Percentiles rank a stretch among this genome's conserved stretches.
phyloP scores from a whole-genome alignment of 805 yeast genomes.

The Saccharomycopsis sp. region DNA sequence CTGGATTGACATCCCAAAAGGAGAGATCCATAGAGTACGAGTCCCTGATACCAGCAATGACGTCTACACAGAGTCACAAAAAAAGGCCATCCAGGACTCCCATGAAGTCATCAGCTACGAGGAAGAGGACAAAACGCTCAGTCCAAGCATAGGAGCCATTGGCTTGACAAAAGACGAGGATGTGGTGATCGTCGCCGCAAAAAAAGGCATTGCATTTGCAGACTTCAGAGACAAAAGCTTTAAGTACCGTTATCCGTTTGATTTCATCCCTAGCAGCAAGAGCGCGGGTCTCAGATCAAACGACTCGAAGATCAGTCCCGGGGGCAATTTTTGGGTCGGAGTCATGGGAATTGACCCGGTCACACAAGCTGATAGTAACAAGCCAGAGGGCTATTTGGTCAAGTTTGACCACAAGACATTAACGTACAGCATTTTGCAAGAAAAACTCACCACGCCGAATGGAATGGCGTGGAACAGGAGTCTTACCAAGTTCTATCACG shows the following conservation, averaged over 20 bases:
- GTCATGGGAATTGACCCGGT: slow-evolving; percentile 57
- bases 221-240: slow-evolving; percentile 36
- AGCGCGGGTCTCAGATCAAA: slow-evolving; percentile 50
- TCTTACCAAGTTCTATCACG: slow-evolving; percentile 40
- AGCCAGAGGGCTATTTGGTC: slow-evolving; percentile 51
- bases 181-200: slow-evolving; percentile 52
- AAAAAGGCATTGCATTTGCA: slow-evolving; percentile 55
- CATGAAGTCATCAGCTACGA: slow-evolving; percentile 16
- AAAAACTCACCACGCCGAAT: slow-evolving; percentile 53
- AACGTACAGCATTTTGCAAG: slow-evolving; percentile 30
- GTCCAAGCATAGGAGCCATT: slow-evolving; percentile 52
- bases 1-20: slow-evolving; percentile 42
- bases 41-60: slow-evolving; percentile 20
- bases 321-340: slow-evolving; percentile 76
- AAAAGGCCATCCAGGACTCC: slow-evolving; percentile 15
- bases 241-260: slow-evolving; percentile 34
- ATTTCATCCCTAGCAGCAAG: slow-evolving; percentile 29
- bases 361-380: slow-evolving; percentile 25
- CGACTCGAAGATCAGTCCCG: slow-evolving; percentile 75
- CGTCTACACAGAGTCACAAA: slow-evolving; percentile 11
- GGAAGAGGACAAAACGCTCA: slow-evolving; percentile 11
- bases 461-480: slow-evolving; percentile 55
- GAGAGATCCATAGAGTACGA: slow-evolving; percentile 33
- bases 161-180: slow-evolving; percentile 55
- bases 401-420: slow-evolving; percentile 32